Conservation (phyloP, 2,329 filamentous ascomycete species). For the Colletotrichum lini region DNA sequence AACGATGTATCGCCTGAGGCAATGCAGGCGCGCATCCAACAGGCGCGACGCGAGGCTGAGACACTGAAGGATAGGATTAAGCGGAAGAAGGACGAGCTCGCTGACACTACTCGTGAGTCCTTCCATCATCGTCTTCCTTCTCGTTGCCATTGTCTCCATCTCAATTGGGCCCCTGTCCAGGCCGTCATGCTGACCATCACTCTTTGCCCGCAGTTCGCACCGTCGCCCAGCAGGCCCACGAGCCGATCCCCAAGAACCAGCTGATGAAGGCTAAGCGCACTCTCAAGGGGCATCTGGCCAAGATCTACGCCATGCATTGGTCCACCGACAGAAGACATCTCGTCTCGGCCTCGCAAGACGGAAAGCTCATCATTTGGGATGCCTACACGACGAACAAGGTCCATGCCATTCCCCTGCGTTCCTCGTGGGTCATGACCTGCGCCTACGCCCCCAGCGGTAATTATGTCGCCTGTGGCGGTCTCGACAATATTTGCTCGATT, state of each 20-base stretch:
- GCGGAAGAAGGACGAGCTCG: slow-evolving; percentile 99
- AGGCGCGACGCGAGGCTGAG: slow-evolving; percentile 96
- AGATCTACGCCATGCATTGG: slow-evolving; percentile 99
- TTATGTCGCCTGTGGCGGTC: slow-evolving; percentile 97
- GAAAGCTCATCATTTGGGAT: slow-evolving; percentile 99
- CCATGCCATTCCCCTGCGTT: slow-evolving; percentile 95
- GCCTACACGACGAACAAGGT: slow-evolving; percentile 99
- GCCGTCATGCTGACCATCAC: slow-evolving; percentile 44
- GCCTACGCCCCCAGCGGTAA: slow-evolving; percentile 98
- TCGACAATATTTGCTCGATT: slow-evolving; percentile 99
- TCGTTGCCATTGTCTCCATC: slow-evolving; percentile 29
- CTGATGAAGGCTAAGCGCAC: slow-evolving; percentile 98
- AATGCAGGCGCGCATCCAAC: slow-evolving; percentile 94
- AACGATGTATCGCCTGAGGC: slow-evolving; percentile 78
- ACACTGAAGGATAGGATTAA: slow-evolving; percentile 98
- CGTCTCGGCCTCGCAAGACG: slow-evolving; percentile 97
- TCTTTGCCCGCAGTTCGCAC: slow-evolving; percentile 78
- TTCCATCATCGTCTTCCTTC: slow-evolving; percentile 37
- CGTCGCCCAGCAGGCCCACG: slow-evolving; percentile 92
- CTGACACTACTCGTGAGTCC: slow-evolving; percentile 94
- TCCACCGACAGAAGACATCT: slow-evolving; percentile 97
- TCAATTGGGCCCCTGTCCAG: slow-evolving; percentile 26
- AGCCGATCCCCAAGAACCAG: slow-evolving; percentile 89
- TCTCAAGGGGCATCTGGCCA: slow-evolving; percentile 96
- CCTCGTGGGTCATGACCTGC: slow-evolving; percentile 99